A percentile compares a stretch with the other conserved stretches of the same genome.
Evolutionary conservation across 805 yeast genomes (phyloP).

Genomic region (Candida xyloterini): DNA sequence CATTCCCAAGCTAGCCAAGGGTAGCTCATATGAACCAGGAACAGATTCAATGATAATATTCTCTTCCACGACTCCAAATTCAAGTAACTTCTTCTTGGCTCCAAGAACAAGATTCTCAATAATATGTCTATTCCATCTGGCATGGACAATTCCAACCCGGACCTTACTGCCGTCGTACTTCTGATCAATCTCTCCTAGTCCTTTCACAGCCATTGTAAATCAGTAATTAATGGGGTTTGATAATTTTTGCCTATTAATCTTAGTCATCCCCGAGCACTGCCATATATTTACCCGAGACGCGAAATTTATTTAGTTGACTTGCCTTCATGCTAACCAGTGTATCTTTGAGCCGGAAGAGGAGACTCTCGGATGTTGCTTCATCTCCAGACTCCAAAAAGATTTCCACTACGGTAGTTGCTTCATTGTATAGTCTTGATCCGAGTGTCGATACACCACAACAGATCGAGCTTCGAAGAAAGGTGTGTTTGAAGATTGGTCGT

Average conservation of each 20-base stretch:
- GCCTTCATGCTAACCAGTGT: constrained; percentile 8
- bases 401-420: constrained; percentile 5
- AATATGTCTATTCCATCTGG: constrained; percentile 87
- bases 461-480: constrained; percentile 15
- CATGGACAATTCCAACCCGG: constrained; percentile 85
- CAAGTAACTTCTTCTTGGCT: constrained; percentile 55
- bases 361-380: constrained; percentile 4
- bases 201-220: constrained; percentile 71
- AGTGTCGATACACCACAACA: constrained; percentile 8
- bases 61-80: constrained; percentile 68
- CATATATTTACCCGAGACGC: constrained; percentile 7
- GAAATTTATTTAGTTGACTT: constrained; percentile 3
- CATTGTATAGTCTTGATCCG: constrained; percentile 17
- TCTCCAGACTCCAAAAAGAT: constrained; percentile 8
- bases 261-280: constrained; percentile 1
- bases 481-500: constrained; percentile 25
- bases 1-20: constrained; percentile 67
- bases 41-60: constrained; percentile 81
- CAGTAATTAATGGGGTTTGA: background rate
- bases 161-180: constrained; percentile 54
- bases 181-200: constrained; percentile 59
- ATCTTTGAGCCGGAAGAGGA: constrained; percentile 16
- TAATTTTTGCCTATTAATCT: constrained; percentile 1
- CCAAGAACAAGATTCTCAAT: constrained; percentile 81
- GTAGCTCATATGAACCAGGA: constrained; percentile 94